Evolutionary conservation across 1,284 basidiomycete species (phyloP).

Genomic region (Malassezia arunalokei): DNA sequence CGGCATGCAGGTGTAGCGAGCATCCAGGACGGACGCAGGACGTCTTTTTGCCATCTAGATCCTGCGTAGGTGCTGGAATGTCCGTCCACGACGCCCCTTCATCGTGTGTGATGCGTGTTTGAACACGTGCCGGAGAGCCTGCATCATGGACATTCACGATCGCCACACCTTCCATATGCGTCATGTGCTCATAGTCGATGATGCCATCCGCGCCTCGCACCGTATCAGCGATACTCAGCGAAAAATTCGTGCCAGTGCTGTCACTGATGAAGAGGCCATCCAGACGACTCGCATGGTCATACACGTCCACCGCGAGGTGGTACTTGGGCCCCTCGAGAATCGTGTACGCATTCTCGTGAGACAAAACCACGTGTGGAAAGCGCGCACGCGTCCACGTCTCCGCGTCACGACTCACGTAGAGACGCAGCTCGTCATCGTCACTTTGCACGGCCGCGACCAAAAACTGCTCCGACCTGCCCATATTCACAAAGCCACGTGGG

Average conservation of each 20-base stretch:
- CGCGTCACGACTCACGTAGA: slow-evolving; percentile 36
- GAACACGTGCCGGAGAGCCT: slow-evolving; percentile 60
- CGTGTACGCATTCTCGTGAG: slow-evolving; percentile 84
- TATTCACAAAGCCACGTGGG: slow-evolving; percentile 33
- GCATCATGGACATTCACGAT: slow-evolving; percentile 72
- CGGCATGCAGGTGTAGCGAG: slow-evolving; percentile 79
- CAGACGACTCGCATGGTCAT: slow-evolving; percentile 52
- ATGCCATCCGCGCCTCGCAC: slow-evolving; percentile 75
- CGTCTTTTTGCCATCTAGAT: slow-evolving; percentile 56
- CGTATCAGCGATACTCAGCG: slow-evolving; percentile 78
- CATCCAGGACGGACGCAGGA: slow-evolving; percentile 61
- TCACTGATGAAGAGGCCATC: slow-evolving; percentile 91
- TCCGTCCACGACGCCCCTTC: slow-evolving; percentile 73
- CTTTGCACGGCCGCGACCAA: slow-evolving; percentile 37
- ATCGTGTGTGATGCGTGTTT: slow-evolving; percentile 64
- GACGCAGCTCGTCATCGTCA: slow-evolving; percentile 24
- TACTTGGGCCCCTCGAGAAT: slow-evolving; percentile 85
- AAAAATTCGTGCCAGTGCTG: slow-evolving; percentile 85
- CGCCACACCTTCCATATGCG: slow-evolving; percentile 84
- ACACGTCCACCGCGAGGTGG: slow-evolving; percentile 81
- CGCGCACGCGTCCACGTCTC: slow-evolving; percentile 32
- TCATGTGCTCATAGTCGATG: slow-evolving; percentile 83
- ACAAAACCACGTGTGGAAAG: slow-evolving; percentile 71
- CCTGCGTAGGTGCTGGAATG: slow-evolving; percentile 57
- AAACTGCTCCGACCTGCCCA: slow-evolving; percentile 34